phyloP scores from a whole-genome alignment of 2,329 filamentous ascomycete genomes.

The Berkeleyomyces basicola region DNA sequence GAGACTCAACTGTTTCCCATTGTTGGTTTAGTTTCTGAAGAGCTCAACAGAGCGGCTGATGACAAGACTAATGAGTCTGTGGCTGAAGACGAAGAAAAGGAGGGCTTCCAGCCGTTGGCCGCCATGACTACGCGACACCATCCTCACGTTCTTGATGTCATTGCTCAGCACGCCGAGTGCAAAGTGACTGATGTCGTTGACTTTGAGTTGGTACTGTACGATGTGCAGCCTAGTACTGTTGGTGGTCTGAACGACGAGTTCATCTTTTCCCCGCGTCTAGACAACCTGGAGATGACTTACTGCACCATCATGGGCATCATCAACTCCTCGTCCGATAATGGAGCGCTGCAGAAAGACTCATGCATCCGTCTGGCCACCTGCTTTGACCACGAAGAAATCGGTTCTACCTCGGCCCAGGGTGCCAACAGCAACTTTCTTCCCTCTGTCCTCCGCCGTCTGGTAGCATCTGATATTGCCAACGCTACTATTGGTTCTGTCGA shows the following conservation, averaged over 20 bases:
- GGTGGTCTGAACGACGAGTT: constrained; percentile 87
- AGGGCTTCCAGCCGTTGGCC: constrained; percentile 57
- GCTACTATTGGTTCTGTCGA: constrained; percentile 41
- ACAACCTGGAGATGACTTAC: constrained; percentile 94
- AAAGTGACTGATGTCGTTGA: constrained; percentile 60
- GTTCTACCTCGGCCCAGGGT: constrained; percentile 79
- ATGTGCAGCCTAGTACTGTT: constrained; percentile 78
- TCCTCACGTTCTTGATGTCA: constrained; percentile 66
- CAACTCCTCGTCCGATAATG: constrained; percentile 48
- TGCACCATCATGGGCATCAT: constrained; percentile 78
- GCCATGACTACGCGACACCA: constrained; percentile 72
- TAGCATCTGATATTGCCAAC: constrained; percentile 43
- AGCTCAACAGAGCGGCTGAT: constrained; percentile 51
- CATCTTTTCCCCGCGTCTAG: constrained; percentile 86
- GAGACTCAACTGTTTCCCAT: constrained; percentile 93
- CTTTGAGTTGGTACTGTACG: constrained; percentile 94
- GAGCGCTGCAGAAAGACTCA: constrained; percentile 55
- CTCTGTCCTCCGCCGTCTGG: constrained; percentile 70
- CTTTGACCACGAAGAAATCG: constrained; percentile 97
- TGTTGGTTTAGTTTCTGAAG: constrained; percentile 67
- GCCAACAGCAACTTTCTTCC: constrained; percentile 86
- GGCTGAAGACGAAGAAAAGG: constrained; percentile 26
- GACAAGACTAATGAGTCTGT: constrained; percentile 26
- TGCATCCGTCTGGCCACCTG: constrained; percentile 82
- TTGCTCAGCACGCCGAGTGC: constrained; percentile 63